These are phyloP conservation scores for Populus davidiana DNA, from an alignment of 345 rosid genomes.

Conservation along the genomic window DNA sequence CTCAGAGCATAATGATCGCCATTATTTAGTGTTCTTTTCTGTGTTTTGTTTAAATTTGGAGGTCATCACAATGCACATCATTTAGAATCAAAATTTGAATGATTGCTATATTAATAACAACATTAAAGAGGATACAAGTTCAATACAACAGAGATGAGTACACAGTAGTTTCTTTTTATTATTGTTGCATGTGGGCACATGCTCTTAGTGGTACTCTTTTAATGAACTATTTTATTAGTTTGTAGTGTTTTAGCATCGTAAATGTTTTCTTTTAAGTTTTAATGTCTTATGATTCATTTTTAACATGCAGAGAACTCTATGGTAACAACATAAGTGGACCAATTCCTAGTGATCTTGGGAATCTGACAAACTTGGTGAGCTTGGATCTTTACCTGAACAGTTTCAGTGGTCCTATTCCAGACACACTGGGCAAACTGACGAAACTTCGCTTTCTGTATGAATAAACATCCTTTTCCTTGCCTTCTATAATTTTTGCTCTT, in stretches of 20 bases:
- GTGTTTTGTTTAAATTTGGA: neutral
- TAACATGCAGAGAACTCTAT: slow-evolving; percentile 35
- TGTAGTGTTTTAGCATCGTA: neutral
- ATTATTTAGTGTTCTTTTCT: neutral
- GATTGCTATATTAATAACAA: neutral
- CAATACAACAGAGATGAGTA: neutral
- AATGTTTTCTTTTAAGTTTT: neutral
- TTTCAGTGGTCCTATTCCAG: slow-evolving; percentile 38
- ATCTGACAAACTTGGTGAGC: slow-evolving; percentile 40
- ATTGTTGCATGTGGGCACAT: neutral
- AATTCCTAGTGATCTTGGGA: slow-evolving; percentile 38
- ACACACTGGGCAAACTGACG: slow-evolving; percentile 34
- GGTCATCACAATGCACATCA: neutral
- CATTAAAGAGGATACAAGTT: neutral
- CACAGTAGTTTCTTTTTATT: neutral
- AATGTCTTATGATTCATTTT: neutral
- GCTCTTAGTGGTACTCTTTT: neutral
- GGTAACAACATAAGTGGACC: slow-evolving; percentile 40
- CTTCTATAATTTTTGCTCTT: neutral
- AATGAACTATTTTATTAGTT: neutral
- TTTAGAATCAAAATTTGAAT: neutral
- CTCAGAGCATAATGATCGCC: neutral
- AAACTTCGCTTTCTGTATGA: slow-evolving; percentile 38
- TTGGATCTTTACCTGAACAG: slow-evolving; percentile 45
- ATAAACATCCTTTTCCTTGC: slow-evolving; percentile 9